These are phyloP conservation scores for Aureobasidium pullulans DNA, from an alignment of 2,329 filamentous ascomycete species.

Conservation along the genomic window DNA sequence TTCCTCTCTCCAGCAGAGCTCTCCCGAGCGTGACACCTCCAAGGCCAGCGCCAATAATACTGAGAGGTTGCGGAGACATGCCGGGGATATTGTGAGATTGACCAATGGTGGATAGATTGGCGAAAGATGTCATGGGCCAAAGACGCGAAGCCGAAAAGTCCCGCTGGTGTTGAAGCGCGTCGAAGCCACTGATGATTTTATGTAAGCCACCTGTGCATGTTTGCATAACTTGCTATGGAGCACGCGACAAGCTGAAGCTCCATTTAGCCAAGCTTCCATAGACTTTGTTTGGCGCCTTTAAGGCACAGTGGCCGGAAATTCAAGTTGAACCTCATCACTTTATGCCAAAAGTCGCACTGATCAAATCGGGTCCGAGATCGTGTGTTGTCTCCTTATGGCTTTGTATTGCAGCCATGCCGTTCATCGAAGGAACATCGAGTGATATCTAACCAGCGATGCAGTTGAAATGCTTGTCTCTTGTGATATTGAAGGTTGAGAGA, in stretches of 20 bases:
- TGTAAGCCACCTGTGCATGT: neutral
- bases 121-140: neutral
- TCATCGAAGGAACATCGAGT: too few relatives aligned
- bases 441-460: neutral
- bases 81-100: neutral
- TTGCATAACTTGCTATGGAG: neutral
- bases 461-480: neutral
- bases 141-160: neutral
- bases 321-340: neutral
- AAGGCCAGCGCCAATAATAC: constrained; percentile 40
- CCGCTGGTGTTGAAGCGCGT: neutral
- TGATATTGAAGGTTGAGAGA: neutral
- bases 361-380: too few relatives aligned
- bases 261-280: neutral
- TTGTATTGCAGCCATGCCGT: too few relatives aligned
- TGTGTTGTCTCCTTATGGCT: too few relatives aligned
- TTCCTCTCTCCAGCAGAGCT: constrained; percentile 27
- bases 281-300: neutral
- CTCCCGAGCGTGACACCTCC: constrained; percentile 36
- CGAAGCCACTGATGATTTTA: neutral
- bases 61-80: constrained; percentile 29
- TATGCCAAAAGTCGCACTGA: too few relatives aligned
- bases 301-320: neutral
- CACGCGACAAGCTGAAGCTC: neutral
- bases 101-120: neutral